phyloP scores from a whole-genome alignment of 1,139 yeast genomes.

The Candida sp. region DNA sequence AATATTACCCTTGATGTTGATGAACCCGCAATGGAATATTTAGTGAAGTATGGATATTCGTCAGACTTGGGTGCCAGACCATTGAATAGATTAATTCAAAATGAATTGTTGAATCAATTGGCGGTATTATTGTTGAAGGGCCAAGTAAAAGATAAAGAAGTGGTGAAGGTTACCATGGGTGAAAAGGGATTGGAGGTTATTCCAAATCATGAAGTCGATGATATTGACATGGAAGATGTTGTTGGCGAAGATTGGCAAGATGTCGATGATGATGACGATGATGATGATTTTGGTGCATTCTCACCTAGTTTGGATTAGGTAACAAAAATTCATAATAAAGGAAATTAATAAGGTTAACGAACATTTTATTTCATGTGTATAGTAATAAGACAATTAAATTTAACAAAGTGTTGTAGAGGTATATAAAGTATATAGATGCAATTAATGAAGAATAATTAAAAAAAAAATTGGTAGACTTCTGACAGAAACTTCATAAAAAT shows the following conservation, averaged over 20 bases:
- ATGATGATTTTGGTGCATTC: constrained; percentile 13
- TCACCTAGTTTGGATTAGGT: neutral
- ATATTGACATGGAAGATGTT: constrained; percentile 52
- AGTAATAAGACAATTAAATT: no score
- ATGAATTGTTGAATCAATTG: constrained; percentile 78
- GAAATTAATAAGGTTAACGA: no score
- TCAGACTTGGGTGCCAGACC: constrained; percentile 98
- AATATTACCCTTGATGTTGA: constrained; percentile 66
- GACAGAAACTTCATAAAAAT: no score
- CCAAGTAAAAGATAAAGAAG: constrained; percentile 84
- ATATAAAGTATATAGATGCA: no score
- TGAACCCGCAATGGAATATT: constrained; percentile 73
- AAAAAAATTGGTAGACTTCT: no score
- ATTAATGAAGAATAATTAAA: no score
- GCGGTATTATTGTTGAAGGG: constrained; percentile 89
- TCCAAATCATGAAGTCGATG: constrained; percentile 80
- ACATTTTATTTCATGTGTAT: neutral
- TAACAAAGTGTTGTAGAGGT: no score
- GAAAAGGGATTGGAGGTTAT: constrained; percentile 69
- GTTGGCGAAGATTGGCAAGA: constrained; percentile 58
- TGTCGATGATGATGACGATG: constrained; percentile 52
- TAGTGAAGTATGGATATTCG: constrained; percentile 84
- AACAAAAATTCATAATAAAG: neutral
- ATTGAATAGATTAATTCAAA: constrained; percentile 88
- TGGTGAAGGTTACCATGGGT: constrained; percentile 62